A percentile compares a stretch with the other conserved stretches of the same genome.
Evolutionary conservation across 2,329 filamentous ascomycete species (phyloP).

Genomic region (Pleurostoma richardsiae): DNA sequence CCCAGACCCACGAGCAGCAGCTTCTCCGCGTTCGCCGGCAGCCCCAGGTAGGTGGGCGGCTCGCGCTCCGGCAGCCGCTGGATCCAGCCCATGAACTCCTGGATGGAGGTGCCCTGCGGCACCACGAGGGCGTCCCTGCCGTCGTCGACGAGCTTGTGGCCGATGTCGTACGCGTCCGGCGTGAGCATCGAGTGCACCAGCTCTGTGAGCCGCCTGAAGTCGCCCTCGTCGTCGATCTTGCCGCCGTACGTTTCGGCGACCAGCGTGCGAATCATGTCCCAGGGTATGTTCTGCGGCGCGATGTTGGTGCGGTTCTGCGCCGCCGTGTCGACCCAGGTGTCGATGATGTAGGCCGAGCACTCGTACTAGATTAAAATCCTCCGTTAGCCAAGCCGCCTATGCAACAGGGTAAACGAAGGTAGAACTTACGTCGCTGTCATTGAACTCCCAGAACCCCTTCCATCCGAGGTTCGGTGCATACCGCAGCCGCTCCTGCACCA

Average conservation of each 20-base stretch:
- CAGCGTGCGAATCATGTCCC: slow-evolving; percentile 90
- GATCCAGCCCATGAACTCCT: slow-evolving; percentile 88
- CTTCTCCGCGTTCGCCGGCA: slow-evolving; percentile 96
- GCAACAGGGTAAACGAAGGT: background rate
- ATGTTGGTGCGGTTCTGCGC: slow-evolving; percentile 87
- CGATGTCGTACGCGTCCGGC: slow-evolving; percentile 83
- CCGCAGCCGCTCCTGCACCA: slow-evolving; percentile 88
- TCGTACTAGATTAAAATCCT: slow-evolving; percentile 63
- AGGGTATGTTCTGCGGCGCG: slow-evolving; percentile 88
- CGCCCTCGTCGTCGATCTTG: slow-evolving; percentile 88
- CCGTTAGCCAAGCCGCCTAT: slow-evolving; percentile 10
- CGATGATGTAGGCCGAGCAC: slow-evolving; percentile 93
- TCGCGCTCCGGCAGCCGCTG: slow-evolving; percentile 89
- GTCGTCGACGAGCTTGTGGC: slow-evolving; percentile 80
- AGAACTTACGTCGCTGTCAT: slow-evolving; percentile 88
- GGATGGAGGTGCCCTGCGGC: slow-evolving; percentile 74
- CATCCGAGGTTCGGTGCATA: slow-evolving; percentile 93
- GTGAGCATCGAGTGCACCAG: slow-evolving; percentile 79
- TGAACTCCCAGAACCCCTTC: slow-evolving; percentile 99
- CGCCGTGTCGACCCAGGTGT: slow-evolving; percentile 84
- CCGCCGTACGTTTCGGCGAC: slow-evolving; percentile 94
- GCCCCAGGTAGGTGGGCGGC: slow-evolving; percentile 87
- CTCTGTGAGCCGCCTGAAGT: slow-evolving; percentile 68
- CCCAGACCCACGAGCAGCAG: slow-evolving; percentile 85
- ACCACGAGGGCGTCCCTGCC: slow-evolving; percentile 61